Evolutionary conservation across 805 yeast genomes (phyloP).

Genomic region (Yarrowia sp.): DNA sequence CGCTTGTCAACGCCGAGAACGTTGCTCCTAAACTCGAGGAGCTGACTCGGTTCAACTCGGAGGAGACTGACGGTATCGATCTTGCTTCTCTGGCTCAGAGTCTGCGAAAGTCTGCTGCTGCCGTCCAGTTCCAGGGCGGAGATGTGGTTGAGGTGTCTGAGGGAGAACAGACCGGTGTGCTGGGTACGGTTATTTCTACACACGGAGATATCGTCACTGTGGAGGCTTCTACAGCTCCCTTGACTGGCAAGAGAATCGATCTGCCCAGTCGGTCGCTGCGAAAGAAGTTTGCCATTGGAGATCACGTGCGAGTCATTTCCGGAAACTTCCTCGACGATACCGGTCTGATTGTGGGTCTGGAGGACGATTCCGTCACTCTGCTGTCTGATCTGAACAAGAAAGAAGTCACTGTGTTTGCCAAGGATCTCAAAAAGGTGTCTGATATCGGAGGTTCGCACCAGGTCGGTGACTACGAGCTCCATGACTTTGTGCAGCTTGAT

Average conservation of each 20-base stretch:
- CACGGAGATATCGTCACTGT: conserved; percentile 61
- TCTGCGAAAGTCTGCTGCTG: conserved; percentile 61
- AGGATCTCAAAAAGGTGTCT: conserved; percentile 86
- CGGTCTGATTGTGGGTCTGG: conserved; percentile 83
- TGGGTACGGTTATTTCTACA: conserved; percentile 73
- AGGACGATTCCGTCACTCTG: conserved; percentile 82
- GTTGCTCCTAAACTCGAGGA: conserved; percentile 89
- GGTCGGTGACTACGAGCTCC: conserved; percentile 76
- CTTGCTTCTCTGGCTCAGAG: conserved; percentile 81
- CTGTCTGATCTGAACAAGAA: conserved; percentile 84
- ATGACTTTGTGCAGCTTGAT: conserved; percentile 84
- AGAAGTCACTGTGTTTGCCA: conserved; percentile 90
- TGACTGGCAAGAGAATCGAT: conserved; percentile 62
- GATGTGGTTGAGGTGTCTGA: conserved; percentile 87
- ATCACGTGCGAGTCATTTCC: conserved; percentile 86
- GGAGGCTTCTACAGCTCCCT: conserved; percentile 47
- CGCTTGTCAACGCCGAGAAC: conserved; percentile 69
- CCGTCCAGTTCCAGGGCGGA: conserved; percentile 79
- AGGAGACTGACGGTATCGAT: conserved; percentile 83
- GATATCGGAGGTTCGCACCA: conserved; percentile 76
- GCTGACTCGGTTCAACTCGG: conserved; percentile 71
- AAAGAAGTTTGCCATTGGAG: conserved; percentile 86
- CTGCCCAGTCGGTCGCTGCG: conserved; percentile 79
- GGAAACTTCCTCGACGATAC: conserved; percentile 94
- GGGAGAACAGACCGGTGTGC: conserved; percentile 91